phyloP scores from a whole-genome alignment of 768 basidiomycete genomes.

The Mycena sanguinolenta region DNA sequence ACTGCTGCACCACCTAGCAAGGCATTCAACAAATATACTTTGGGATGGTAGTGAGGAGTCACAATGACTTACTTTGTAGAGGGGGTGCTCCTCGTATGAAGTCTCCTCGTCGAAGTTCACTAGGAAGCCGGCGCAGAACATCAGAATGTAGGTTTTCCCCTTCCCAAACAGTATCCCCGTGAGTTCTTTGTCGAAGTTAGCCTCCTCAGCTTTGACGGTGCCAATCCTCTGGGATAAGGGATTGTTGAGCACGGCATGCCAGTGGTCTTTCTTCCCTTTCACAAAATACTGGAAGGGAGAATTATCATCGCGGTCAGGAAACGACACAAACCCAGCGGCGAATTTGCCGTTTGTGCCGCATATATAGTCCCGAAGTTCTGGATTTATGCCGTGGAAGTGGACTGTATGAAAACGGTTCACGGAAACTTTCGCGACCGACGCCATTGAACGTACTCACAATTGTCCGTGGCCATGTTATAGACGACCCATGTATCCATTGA shows the following conservation, averaged over 20 bases:
- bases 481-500: constrained; percentile 6
- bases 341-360: constrained; percentile 24
- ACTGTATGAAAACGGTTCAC: background rate
- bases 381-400: constrained; percentile 21
- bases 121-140: constrained; percentile 12
- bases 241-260: background rate
- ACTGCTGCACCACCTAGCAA: constrained; percentile 15
- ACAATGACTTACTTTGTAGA: constrained; percentile 15
- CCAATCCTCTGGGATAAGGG: background rate
- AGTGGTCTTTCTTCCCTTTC: constrained; percentile 15
- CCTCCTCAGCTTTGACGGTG: background rate
- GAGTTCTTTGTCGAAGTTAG: constrained; percentile 4
- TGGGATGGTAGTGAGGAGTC: too few relatives aligned
- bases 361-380: constrained; percentile 13
- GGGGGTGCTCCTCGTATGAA: constrained; percentile 9
- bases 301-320: constrained; percentile 17
- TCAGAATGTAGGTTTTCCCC: constrained; percentile 2
- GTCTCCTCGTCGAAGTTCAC: constrained; percentile 14
- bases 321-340: constrained; percentile 20
- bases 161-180: constrained; percentile 30
- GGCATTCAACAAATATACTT: background rate
- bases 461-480: constrained; percentile 6
- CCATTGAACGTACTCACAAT: constrained; percentile 25
- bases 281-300: constrained; percentile 2
- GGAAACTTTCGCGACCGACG: too few relatives aligned